Evolutionary conservation across 257 asterid genomes (phyloP), one percentile per base, ranked within the genome.

Genomic region (Anisodus acutangulus): DNA sequence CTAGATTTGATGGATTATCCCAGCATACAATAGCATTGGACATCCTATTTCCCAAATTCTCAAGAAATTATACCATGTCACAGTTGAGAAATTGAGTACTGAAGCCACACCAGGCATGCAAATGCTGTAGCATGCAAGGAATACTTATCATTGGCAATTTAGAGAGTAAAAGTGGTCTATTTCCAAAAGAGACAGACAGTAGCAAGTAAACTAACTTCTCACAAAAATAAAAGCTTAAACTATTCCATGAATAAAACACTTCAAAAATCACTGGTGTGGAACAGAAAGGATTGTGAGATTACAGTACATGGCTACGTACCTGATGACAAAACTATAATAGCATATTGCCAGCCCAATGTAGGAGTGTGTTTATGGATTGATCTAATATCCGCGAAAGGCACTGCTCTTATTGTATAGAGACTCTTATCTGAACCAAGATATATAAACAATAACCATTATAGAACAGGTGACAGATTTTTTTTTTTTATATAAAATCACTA

Each of bases 351-450:
- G 76, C 98, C 98, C 69, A 93, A 90, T 17, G 98, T 86, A 59
- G 98, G 98, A 68, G 92, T 93, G 88, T 95, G 97, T 88, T 97
- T 91, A 72, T 96, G 95, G 79, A 97, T 93, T 79, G 99, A 95
- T 63, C 95, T 95, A 58, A 97, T 88, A 58, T 92, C 97, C 4
- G 99, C 81, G 89, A 97, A 94, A 31, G 99, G 93, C 81, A 97
- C 95, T n/a, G 96, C 97, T 89, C 91, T 91, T 82, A 93, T 93
- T 60, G 97, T 93, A 85, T 95, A 97, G 69, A 95, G 98, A 89
- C 87, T 91, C 87, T 89, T 97, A 87, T 92, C 99, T 97, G 97
- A 92, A 91, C 83, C 85, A 88, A 87, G 17, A 87, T 67, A 88
- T 17, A 49, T 63, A 79, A 84, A 57, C 22, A 78, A 83, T 67